Base-by-base conservation (phyloP, 805 yeast species). In the Nakazawaea wickerhamii region DNA sequence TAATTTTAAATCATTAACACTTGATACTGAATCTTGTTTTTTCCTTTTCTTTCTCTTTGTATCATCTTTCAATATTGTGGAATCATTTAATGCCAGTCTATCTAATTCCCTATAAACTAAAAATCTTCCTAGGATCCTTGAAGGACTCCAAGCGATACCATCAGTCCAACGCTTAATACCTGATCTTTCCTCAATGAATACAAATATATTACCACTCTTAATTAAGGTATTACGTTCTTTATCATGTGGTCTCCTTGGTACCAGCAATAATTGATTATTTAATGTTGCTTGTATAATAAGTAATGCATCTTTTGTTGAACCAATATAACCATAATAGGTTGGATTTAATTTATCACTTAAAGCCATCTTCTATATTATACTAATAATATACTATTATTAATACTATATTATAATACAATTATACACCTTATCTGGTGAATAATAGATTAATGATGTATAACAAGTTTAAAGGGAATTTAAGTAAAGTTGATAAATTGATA, bases 151-250 rank as follows among this genome's bases (percentile, higher is more conserved):
- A 11, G 90, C 70, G 11, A 86, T 76, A n/a, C 96, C 96, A 55
- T 90, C 98, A 1, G 98, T 90, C 98, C 98, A 90, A 46, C 98
- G 70, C 57, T 84, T 85, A 47, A 90, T 89, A 3, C 91, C 89
- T 0, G 90, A 79, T 10, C 74, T 67, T 50, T 84, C 87, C 60
- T 90, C 96, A 37, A 83, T 75, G 55, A 90, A 89, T 1, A 91
- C 87, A 61, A 90, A 89, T 1, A 88, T 79, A 50, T 79, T 78
- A 0, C 96, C 96, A 8, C 88, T 79, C 42, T 70, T 65, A 26
- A 90, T 87, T 38, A 87, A 65, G 3, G 63, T 60, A 1, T 71
- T 54, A 14, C 95, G 68, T 61, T 89, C 96, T 18, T 77, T 67
- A 54, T 87, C 96, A 46, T 79, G 84, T 0, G 95, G 96, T 41